A percentile compares a stretch with the other conserved stretches of the same genome.
phyloP scores from a whole-genome alignment of 805 yeast genomes.

The Candida sphagnicola region DNA sequence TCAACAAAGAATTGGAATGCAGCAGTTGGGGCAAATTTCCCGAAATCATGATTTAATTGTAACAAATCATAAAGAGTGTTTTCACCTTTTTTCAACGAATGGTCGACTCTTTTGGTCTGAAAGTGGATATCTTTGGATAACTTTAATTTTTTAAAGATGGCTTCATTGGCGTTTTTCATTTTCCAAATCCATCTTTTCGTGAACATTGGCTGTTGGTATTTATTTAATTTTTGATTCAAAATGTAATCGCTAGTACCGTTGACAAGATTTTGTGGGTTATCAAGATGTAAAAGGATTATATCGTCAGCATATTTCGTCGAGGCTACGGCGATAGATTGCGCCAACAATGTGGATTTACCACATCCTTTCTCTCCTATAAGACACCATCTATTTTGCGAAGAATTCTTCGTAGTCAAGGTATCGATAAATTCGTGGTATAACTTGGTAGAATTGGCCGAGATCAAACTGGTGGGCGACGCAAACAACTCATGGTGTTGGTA shows the following conservation, averaged over 20 bases:
- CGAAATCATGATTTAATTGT: conserved; percentile 33
- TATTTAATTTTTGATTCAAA: conserved; percentile 42
- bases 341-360: conserved; percentile 71
- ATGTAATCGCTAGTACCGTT: conserved; percentile 73
- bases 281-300: conserved; percentile 57
- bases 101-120: conserved; percentile 27
- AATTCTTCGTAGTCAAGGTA: conserved; percentile 24
- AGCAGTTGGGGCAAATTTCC: conserved; percentile 33
- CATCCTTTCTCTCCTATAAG: conserved; percentile 70
- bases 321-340: conserved; percentile 66
- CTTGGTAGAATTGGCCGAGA: conserved; percentile 46
- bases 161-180: conserved; percentile 31
- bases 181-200: conserved; percentile 56
- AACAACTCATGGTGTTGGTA: conserved; percentile 68
- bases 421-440: conserved; percentile 37
- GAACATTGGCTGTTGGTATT: conserved; percentile 78
- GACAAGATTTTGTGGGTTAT: conserved; percentile 56
- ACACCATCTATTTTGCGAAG: conserved; percentile 45
- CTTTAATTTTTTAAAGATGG: conserved; percentile 28
- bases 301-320: conserved; percentile 23
- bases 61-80: conserved; percentile 45
- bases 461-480: conserved; percentile 53
- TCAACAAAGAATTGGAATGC: conserved; percentile 52
- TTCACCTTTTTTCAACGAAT: conserved; percentile 27
- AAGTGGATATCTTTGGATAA: conserved; percentile 33